These are phyloP conservation scores for Trichophyton rubrum DNA, from an alignment of 2,329 filamentous ascomycete species.

Conservation along the genomic window DNA sequence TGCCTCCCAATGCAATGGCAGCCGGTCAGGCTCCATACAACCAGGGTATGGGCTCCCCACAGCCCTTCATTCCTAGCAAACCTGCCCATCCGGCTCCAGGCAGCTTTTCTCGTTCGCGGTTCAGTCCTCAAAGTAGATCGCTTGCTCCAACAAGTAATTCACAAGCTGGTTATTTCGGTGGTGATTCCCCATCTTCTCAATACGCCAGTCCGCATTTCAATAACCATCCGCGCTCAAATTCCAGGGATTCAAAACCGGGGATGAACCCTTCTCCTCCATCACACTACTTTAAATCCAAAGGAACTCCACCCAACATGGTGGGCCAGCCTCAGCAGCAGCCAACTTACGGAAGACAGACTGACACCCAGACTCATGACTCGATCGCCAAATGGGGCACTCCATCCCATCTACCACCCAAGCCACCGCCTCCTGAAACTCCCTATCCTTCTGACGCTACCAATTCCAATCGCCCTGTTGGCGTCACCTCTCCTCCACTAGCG, in stretches of 20 bases:
- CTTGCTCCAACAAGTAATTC: conserved; percentile 55
- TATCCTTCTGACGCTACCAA: conserved; percentile 31
- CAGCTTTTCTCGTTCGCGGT: conserved; percentile 70
- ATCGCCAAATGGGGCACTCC: conserved; percentile 41
- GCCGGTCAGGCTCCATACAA: conserved; percentile 48
- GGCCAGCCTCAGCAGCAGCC: neutral
- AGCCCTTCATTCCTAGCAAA: conserved; percentile 46
- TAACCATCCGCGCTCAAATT: conserved; percentile 14
- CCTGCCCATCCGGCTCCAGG: conserved; percentile 71
- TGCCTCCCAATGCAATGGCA: conserved; percentile 25
- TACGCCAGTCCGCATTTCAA: conserved; percentile 8
- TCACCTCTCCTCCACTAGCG: conserved; percentile 9
- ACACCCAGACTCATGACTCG: conserved; percentile 26
- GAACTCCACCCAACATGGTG: neutral
- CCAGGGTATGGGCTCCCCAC: conserved; percentile 64
- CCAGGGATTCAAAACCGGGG: conserved; percentile 1
- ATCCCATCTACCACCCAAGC: conserved; percentile 38
- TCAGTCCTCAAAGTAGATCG: conserved; percentile 88
- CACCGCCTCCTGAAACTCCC: conserved; percentile 36
- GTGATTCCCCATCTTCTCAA: conserved; percentile 20
- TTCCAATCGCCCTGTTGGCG: conserved; percentile 14
- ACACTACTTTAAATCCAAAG: neutral
- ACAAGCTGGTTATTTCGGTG: conserved; percentile 23
- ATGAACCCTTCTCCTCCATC: neutral
- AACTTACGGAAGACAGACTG: neutral